A percentile compares a stretch with the other conserved stretches of the same genome.
These are phyloP conservation scores for Aspergillus cristatus DNA, from an alignment of 495 filamentous ascomycete species.

Conservation along the genomic window DNA sequence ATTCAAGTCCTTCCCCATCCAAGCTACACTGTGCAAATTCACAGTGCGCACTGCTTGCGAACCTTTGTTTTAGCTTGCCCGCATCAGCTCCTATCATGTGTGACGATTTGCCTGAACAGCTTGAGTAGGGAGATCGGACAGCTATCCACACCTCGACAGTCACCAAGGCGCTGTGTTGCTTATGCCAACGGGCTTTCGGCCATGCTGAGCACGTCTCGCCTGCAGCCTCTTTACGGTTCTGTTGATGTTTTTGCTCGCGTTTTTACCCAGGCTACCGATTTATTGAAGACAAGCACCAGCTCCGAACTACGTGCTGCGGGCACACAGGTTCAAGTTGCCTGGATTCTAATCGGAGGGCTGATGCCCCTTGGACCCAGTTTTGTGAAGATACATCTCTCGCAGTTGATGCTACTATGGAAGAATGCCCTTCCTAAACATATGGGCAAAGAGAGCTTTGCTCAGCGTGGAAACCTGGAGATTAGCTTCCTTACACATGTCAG, in stretches of 20 bases:
- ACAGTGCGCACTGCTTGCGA: slow-evolving; percentile 75
- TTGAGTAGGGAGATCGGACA: slow-evolving; percentile 76
- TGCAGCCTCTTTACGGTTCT: slow-evolving; percentile 87
- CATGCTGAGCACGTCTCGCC: slow-evolving; percentile 77
- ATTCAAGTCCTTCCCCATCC: slow-evolving; percentile 90
- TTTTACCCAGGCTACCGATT: slow-evolving; percentile 78
- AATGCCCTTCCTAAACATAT: slow-evolving; percentile 93
- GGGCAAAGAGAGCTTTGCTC: slow-evolving; percentile 74
- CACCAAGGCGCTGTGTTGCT: slow-evolving; percentile 76
- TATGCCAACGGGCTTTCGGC: slow-evolving; percentile 91
- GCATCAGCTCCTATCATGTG: slow-evolving; percentile 79
- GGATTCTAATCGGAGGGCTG: slow-evolving; percentile 91
- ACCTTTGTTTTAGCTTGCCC: slow-evolving; percentile 84
- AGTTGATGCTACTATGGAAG: slow-evolving; percentile 94
- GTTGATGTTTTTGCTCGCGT: slow-evolving; percentile 91
- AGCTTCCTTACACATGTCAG: slow-evolving; percentile 91
- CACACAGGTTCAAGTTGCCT: slow-evolving; percentile 94
- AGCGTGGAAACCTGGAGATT: slow-evolving; percentile 73
- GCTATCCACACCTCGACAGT: slow-evolving; percentile 65
- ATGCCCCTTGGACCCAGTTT: slow-evolving; percentile 98
- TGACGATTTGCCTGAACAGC: slow-evolving; percentile 96
- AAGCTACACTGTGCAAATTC: slow-evolving; percentile 90
- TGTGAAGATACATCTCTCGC: slow-evolving; percentile 95
- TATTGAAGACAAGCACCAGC: slow-evolving; percentile 87
- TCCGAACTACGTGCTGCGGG: slow-evolving; percentile 85